phyloP scores from a whole-genome alignment of 768 basidiomycete species.

The Wakefieldia striispora region DNA sequence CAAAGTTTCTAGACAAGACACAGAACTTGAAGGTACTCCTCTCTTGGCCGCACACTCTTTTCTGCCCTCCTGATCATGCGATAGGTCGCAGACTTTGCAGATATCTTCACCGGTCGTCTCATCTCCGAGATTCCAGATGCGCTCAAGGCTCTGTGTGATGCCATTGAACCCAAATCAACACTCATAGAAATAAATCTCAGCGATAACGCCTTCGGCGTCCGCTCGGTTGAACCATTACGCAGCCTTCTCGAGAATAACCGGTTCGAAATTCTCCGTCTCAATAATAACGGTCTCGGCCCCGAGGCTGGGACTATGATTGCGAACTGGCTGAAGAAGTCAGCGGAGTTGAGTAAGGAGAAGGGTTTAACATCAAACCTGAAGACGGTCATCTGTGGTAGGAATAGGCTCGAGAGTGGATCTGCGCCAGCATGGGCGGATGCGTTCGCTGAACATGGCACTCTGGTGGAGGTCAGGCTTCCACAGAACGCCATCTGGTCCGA shows the following conservation, averaged over 20 bases:
- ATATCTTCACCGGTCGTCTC: slow-evolving; percentile 96
- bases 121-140: slow-evolving; percentile 94
- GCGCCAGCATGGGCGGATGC: slow-evolving; percentile 84
- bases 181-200: slow-evolving; percentile 87
- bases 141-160: slow-evolving; percentile 83
- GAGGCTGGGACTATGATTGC: slow-evolving; percentile 85
- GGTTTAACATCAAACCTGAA: slow-evolving; percentile 72
- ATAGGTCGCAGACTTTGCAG: slow-evolving; percentile 92
- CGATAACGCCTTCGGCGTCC: slow-evolving; percentile 96
- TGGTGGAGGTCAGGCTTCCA: slow-evolving; percentile 88
- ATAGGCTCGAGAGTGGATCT: slow-evolving; percentile 91
- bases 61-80: slow-evolving; percentile 5
- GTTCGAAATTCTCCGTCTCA: slow-evolving; percentile 78
- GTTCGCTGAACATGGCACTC: slow-evolving; percentile 77
- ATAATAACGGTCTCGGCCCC: slow-evolving; percentile 96
- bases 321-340: slow-evolving; percentile 76
- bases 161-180: slow-evolving; percentile 74
- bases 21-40: slow-evolving; percentile 60
- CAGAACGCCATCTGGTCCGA: slow-evolving; percentile 97
- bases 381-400: slow-evolving; percentile 88
- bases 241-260: slow-evolving; percentile 83
- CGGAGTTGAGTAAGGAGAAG: slow-evolving; percentile 59
- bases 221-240: slow-evolving; percentile 92
- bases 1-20: slow-evolving; percentile 71
- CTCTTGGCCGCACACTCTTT: neutral